Percentiles rank a stretch among this genome's conserved stretches.
phyloP scores from a whole-genome alignment of 2,329 filamentous ascomycete genomes.

The Zasmidium citrigriseum region DNA sequence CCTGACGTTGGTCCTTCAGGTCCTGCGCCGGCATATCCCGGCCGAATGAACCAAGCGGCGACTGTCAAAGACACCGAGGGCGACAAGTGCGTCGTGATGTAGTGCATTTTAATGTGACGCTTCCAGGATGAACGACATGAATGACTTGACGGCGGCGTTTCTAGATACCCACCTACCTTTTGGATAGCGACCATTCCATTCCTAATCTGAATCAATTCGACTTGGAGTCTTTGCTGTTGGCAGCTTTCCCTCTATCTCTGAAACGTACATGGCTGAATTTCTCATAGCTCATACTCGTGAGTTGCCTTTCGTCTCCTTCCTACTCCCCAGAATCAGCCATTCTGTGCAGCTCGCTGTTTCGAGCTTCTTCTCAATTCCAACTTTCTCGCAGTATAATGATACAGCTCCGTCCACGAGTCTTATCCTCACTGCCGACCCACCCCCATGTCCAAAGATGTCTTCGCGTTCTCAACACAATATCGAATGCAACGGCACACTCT shows the following conservation, averaged over 20 bases:
- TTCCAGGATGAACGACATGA: background rate
- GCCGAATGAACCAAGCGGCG: slow-evolving; percentile 22
- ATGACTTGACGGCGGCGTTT: background rate
- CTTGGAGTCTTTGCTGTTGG: too few relatives aligned
- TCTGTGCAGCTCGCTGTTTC: too few relatives aligned
- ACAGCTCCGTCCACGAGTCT: too few relatives aligned
- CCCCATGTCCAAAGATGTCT: background rate
- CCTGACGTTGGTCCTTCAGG: slow-evolving; percentile 5
- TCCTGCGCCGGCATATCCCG: slow-evolving; percentile 16
- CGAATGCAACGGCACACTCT: slow-evolving; percentile 22
- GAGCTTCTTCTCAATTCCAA: too few relatives aligned
- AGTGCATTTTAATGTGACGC: slow-evolving; percentile 11
- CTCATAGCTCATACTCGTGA: too few relatives aligned
- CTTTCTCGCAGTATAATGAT: too few relatives aligned
- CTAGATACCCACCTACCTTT: background rate
- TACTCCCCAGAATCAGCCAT: too few relatives aligned
- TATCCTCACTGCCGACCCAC: too few relatives aligned
- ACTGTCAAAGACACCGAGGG: slow-evolving; percentile 36
- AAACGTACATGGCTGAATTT: too few relatives aligned
- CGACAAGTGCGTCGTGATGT: slow-evolving; percentile 52
- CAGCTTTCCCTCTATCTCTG: too few relatives aligned
- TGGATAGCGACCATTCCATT: background rate
- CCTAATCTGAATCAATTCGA: background rate
- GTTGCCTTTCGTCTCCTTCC: too few relatives aligned
- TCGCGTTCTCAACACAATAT: slow-evolving; percentile 14